phyloP scores from a whole-genome alignment of 139 green algal genomes.

The Nannochloris sp. region DNA sequence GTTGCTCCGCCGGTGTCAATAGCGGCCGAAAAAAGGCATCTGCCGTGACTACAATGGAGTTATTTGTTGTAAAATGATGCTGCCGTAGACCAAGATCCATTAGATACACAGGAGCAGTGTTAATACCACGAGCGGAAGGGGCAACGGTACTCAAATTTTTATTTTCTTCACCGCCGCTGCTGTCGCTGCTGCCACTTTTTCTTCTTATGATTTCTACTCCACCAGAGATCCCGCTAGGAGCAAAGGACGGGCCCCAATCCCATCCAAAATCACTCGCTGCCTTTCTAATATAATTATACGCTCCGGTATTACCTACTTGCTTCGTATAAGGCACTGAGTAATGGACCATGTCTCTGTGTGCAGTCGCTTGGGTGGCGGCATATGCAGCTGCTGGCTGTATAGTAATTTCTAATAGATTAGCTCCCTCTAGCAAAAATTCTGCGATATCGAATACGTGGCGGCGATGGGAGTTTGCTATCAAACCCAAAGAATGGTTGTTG shows the following conservation, averaged over 20 bases:
- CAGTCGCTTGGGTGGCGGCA: neutral
- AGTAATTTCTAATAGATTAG: conserved; percentile 10
- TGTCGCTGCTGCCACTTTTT: neutral
- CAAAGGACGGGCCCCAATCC: conserved; percentile 76
- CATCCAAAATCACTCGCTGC: conserved; percentile 67
- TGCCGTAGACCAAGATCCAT: conserved; percentile 17
- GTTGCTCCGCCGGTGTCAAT: too few relatives aligned
- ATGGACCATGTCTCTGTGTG: neutral
- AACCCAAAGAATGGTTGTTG: conserved; percentile 24
- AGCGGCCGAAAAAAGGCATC: conserved; percentile 10
- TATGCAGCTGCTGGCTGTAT: conserved; percentile 8
- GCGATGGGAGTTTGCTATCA: conserved; percentile 38
- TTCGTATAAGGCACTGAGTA: conserved; percentile 15
- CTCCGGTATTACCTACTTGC: conserved; percentile 13
- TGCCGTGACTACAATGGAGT: conserved; percentile 5
- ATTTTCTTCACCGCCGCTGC: neutral
- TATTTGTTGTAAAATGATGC: conserved; percentile 13
- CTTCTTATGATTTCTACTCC: conserved; percentile 33
- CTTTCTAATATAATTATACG: conserved; percentile 74
- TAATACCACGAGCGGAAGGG: too few relatives aligned
- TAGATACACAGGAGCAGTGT: neutral
- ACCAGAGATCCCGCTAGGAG: conserved; percentile 51
- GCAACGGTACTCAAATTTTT: too few relatives aligned
- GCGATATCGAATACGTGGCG: conserved; percentile 4
- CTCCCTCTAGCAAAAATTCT: neutral